phyloP scores from a whole-genome alignment of 257 asterid species.

The Solanum microdontum region DNA sequence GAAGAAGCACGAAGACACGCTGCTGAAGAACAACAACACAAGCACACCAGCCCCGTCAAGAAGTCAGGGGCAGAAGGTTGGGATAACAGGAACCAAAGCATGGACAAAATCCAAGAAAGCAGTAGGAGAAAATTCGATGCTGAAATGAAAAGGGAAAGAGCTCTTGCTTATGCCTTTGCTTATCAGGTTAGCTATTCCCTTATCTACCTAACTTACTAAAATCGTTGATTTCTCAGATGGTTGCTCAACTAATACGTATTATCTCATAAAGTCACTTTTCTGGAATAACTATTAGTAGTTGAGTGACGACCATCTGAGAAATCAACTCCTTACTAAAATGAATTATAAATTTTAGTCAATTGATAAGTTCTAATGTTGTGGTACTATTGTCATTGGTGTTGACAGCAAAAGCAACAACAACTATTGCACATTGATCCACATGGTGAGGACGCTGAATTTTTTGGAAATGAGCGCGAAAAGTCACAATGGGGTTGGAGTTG shows the following conservation, averaged over 20 bases:
- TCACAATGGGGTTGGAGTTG: conserved; percentile 76
- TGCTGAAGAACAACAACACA: not conserved
- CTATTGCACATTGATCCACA: conserved; percentile 9
- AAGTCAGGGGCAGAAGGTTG: conserved; percentile 32
- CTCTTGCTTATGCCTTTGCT: conserved; percentile 67
- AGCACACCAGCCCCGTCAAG: conserved; percentile 19
- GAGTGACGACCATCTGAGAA: not conserved
- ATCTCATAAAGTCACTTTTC: not conserved
- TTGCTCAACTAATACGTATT: not conserved
- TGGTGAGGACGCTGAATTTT: conserved; percentile 7
- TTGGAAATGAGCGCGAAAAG: conserved; percentile 24
- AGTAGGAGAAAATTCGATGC: conserved; percentile 39
- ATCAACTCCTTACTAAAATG: not conserved
- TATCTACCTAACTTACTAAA: no score
- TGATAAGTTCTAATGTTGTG: not conserved
- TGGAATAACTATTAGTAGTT: not conserved
- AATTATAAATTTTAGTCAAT: not conserved
- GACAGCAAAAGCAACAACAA: conserved; percentile 15
- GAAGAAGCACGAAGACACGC: conserved; percentile 29
- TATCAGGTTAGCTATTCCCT: conserved; percentile 36
- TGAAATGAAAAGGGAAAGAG: conserved; percentile 52
- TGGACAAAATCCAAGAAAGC: conserved; percentile 31
- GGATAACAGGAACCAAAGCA: conserved; percentile 36
- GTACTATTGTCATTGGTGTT: not conserved
- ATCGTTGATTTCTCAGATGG: not conserved